Base-by-base conservation (phyloP, 176 grass and related monocot genomes). In the Hsuehochloa calcarea region DNA sequence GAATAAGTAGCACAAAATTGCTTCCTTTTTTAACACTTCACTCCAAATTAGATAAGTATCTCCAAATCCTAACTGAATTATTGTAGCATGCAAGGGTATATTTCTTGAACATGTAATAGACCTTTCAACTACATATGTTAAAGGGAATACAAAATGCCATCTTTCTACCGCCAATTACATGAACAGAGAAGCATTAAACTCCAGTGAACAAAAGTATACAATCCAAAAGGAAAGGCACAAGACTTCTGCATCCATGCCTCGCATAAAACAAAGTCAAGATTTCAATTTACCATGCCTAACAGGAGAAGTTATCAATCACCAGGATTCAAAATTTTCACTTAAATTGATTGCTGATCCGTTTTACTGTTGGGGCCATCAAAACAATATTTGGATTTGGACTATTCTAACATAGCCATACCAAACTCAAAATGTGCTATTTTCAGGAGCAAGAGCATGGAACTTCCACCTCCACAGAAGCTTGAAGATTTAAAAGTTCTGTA, bases 371-470 rank as follows among this genome's bases (percentile, higher is more conserved):
- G 31, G 29, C 2, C 8, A 68, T 56, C 23, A 68, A 29, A 66
- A 41, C 39, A 56, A 56, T 56, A 20, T 59, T 2, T 58, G 15
- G 4, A 58, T 12, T 56, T 35, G 37, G 35, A 29, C 8, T 59
- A 22, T 54, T 56, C 35, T 59, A 55, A 17, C 8, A 54, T 22
- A 68, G 50, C 6, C 64, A 34, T 17, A 68, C 23, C 25, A 78
- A 78, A 85, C 50, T 78, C 2, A 79, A 49, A 78, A 15, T 79
- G 29, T 56, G 23, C 10, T 78, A 69, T 38, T 79, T 70, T 60
- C 65, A 40, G 5, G 16, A 62, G 11, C 12, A 62, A 86, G 23
- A 15, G 19, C 54, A 22, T 79, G 29, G 44, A 50, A 11, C 34
- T 62, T 45, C 40, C 20, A 59, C 51, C 1, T 25, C 3, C 38